phyloP scores from a whole-genome alignment of 1,284 basidiomycete genomes.

The Cryptococcus hybrid region DNA sequence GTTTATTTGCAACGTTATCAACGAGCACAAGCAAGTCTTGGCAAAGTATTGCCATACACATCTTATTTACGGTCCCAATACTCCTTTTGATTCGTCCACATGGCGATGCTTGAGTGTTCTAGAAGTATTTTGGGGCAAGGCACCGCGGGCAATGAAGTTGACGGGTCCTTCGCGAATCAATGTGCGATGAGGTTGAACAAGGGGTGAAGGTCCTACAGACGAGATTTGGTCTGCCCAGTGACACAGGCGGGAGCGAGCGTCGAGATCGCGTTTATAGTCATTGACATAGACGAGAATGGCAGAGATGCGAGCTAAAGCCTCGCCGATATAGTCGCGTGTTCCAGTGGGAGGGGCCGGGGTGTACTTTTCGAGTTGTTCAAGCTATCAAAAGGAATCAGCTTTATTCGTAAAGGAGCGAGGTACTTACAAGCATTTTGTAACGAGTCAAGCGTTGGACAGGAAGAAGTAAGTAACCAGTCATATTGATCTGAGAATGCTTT shows the following conservation, averaged over 20 bases:
- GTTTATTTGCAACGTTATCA: background rate
- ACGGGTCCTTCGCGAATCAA: slow-evolving; percentile 84
- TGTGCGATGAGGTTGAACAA: slow-evolving; percentile 95
- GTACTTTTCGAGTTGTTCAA: slow-evolving; percentile 79
- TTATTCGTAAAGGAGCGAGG: too few species aligned
- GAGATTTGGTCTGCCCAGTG: slow-evolving; percentile 86
- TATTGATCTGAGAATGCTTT: background rate
- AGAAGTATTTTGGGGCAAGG: background rate
- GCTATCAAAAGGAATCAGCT: background rate
- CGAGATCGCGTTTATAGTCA: slow-evolving; percentile 90
- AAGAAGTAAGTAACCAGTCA: background rate
- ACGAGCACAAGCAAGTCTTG: slow-evolving; percentile 2
- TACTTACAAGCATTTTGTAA: background rate
- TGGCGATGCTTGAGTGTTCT: too few species aligned
- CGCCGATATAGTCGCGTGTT: slow-evolving; percentile 69
- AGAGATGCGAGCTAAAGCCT: slow-evolving; percentile 78
- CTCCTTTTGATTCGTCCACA: background rate
- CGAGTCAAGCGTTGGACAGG: slow-evolving; percentile 2
- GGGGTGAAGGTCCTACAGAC: slow-evolving; percentile 85
- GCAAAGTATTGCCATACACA: background rate
- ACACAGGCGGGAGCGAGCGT: slow-evolving; percentile 81
- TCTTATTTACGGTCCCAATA: background rate
- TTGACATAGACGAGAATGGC: slow-evolving; percentile 90
- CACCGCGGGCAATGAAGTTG: slow-evolving; percentile 58
- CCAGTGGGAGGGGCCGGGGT: slow-evolving; percentile 57